Evolutionary conservation across 495 filamentous ascomycete species (phyloP).

Genomic region (Penicillium subrubescens): DNA sequence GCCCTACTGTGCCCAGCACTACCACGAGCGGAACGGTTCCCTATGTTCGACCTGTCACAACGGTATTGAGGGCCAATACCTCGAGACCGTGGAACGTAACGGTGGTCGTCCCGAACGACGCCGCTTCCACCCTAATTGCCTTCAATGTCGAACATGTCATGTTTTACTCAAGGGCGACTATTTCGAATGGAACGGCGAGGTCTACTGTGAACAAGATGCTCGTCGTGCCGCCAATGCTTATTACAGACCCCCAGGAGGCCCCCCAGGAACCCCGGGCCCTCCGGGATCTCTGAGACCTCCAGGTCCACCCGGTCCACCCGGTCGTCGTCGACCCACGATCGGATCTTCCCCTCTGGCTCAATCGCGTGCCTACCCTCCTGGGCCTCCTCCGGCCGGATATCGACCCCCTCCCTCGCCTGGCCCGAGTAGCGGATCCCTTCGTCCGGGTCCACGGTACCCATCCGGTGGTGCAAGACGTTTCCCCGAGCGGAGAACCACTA

Average conservation of each 20-base stretch:
- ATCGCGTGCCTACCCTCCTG: slow-evolving; percentile 24
- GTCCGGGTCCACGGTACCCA: slow-evolving; percentile 30
- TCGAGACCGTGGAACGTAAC: slow-evolving; percentile 68
- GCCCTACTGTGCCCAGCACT: slow-evolving; percentile 90
- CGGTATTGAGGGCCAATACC: slow-evolving; percentile 92
- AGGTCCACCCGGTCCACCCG: slow-evolving; percentile 24
- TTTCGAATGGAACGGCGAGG: slow-evolving; percentile 65
- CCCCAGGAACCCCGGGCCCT: slow-evolving; percentile 27
- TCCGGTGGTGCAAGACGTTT: slow-evolving; percentile 47
- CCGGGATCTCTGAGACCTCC: neutral
- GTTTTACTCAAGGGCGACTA: slow-evolving; percentile 66
- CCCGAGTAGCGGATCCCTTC: slow-evolving; percentile 36
- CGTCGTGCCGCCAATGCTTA: slow-evolving; percentile 56
- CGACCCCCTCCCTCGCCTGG: slow-evolving; percentile 33
- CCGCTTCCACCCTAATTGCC: slow-evolving; percentile 87
- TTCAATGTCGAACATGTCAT: slow-evolving; percentile 67
- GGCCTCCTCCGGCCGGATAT: slow-evolving; percentile 17
- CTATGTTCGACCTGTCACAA: slow-evolving; percentile 75
- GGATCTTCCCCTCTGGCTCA: slow-evolving; percentile 28
- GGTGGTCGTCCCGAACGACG: slow-evolving; percentile 53
- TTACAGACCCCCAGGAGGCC: slow-evolving; percentile 33
- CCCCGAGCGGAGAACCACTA: slow-evolving; percentile 78
- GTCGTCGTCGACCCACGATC: slow-evolving; percentile 26
- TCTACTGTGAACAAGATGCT: slow-evolving; percentile 87
- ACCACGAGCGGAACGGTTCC: slow-evolving; percentile 87